Percentiles rank a stretch among this genome's conserved stretches.
Evolutionary conservation across 345 rosid species (phyloP).

Genomic region (Arabis hirsuta): DNA sequence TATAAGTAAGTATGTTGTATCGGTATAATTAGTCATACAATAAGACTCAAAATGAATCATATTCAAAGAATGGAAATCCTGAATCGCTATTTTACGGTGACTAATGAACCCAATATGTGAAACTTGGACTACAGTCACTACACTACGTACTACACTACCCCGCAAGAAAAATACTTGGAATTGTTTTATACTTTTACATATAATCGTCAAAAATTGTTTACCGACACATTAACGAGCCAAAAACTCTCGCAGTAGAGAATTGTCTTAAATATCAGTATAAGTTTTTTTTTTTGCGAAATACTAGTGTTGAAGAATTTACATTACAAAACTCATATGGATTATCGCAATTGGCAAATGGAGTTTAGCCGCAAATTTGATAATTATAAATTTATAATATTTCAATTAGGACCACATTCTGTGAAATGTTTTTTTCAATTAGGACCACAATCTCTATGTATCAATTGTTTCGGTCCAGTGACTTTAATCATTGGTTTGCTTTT

Average conservation of each 20-base stretch:
- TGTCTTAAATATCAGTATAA: no score
- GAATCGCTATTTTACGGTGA: background rate
- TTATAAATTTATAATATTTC: background rate
- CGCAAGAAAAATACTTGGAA: background rate
- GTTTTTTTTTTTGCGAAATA: no score
- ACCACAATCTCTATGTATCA: background rate
- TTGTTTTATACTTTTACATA: background rate
- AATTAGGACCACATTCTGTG: background rate
- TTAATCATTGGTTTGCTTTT: background rate
- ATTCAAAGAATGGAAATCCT: background rate
- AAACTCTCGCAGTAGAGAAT: no score
- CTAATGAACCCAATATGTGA: conserved; percentile 5
- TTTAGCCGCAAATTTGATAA: background rate
- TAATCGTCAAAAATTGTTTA: background rate
- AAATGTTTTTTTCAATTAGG: background rate
- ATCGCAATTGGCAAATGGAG: background rate
- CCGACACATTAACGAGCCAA: background rate
- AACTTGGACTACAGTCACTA: conserved; percentile 18
- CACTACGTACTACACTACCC: conserved; percentile 1
- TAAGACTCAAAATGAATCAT: background rate
- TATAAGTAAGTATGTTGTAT: background rate
- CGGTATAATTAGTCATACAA: background rate
- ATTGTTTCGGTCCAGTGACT: conserved; percentile 3
- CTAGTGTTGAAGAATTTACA: no score
- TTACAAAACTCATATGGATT: background rate